phyloP scores from a whole-genome alignment of 345 rosid species.

The Heritiera fomes region DNA sequence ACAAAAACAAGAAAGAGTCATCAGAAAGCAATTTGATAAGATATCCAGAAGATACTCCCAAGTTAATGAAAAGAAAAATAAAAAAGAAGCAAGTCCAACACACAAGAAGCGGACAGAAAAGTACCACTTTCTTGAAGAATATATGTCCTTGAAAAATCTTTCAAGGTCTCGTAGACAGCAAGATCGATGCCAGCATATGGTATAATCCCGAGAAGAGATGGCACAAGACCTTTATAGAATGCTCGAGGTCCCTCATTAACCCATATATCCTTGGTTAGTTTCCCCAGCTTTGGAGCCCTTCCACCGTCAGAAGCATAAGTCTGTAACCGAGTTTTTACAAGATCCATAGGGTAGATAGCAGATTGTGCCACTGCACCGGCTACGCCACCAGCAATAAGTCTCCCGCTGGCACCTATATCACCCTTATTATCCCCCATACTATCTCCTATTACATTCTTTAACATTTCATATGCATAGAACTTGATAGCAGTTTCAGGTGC shows the following conservation, averaged over 20 bases:
- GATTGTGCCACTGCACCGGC: slow-evolving; percentile 98
- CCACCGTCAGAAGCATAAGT: slow-evolving; percentile 70
- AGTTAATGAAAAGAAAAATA: not conserved
- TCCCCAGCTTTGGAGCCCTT: slow-evolving; percentile 62
- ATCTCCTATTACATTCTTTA: slow-evolving; percentile 56
- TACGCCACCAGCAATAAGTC: slow-evolving; percentile 86
- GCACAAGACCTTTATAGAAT: slow-evolving; percentile 87
- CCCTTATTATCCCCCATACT: slow-evolving; percentile 47
- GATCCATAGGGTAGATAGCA: slow-evolving; percentile 91
- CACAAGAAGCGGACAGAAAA: not conserved
- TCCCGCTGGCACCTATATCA: slow-evolving; percentile 71
- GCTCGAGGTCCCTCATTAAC: slow-evolving; percentile 90
- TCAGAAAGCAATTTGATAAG: slow-evolving; percentile 9
- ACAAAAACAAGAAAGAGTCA: slow-evolving; percentile 14
- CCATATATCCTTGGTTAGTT: slow-evolving; percentile 76
- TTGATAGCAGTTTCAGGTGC: slow-evolving; percentile 97
- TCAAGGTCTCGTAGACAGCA: slow-evolving; percentile 88
- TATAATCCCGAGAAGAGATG: slow-evolving; percentile 89
- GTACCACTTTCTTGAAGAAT: slow-evolving; percentile 72
- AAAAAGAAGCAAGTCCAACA: not conserved
- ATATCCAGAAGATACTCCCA: not conserved
- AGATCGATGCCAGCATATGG: slow-evolving; percentile 98
- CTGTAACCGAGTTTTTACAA: slow-evolving; percentile 93
- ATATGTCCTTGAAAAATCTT: slow-evolving; percentile 78
- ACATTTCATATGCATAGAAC: slow-evolving; percentile 82